Evolutionary conservation across 208 protist species (phyloP), one percentile per base, ranked within the genome.

Genomic region (Trypanosoma rangeli): DNA sequence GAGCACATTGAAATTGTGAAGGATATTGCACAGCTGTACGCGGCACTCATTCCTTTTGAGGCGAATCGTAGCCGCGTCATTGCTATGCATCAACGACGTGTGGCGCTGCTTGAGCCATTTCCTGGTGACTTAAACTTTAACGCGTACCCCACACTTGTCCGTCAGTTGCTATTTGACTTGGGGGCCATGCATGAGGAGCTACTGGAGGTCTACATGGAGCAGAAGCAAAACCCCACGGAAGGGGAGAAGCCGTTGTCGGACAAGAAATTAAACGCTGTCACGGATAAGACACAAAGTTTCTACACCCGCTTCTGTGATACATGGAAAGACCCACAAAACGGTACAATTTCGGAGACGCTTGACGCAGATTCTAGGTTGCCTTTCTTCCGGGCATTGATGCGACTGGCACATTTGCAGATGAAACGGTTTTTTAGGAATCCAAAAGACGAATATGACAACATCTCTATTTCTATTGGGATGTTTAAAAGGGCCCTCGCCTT

Each of bases 61-160:
- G 35, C 70, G 18, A 82, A 82, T 68, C 74, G 78, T 22, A 63
- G 68, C 39, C 80, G 93, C 13, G 62, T 81, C 44, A 85, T 93
- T 57, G 85, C 89, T 44, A 91, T 97, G 85, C 65, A 87, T 62
- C 84, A 93, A 77, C 79, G 87, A 15, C 80, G 89, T 58, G 65
- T 82, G 5, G 72, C 71, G 46, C 69, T 95, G 39, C 66, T 94
- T 24, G 88, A 95, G 46, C 20, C 22, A 22, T 84, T 97, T 39
- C 89, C 89, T 0, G 68, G 68, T 49, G 79, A 96, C 76, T 80
- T 97, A 44, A 97, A 76, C 71, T 93, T 93, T 78, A 93, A 96
- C 48, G 84, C 89, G 1, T 97, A 97, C 73, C 82, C 87, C 0
- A 86, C 82, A 20, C 75, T 93, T 29, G 64, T 93, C 59, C 81